These are phyloP conservation scores for Globisporangium orthogonon DNA, from an alignment of 352 stramenopile genomes.

Conservation along the genomic window DNA sequence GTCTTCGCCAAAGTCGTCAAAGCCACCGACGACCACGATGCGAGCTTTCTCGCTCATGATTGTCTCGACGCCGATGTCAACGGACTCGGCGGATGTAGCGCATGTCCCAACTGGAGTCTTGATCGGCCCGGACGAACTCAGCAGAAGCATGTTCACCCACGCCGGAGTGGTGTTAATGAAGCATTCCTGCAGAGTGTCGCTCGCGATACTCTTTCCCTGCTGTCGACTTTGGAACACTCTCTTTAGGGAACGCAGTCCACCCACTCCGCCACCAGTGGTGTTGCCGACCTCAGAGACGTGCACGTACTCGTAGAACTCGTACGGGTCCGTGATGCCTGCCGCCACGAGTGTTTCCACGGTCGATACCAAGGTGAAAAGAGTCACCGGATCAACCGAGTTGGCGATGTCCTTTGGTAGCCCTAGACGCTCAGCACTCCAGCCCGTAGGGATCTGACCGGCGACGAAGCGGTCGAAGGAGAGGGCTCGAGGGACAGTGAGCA, in stretches of 20 bases:
- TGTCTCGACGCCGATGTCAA: conserved; percentile 85
- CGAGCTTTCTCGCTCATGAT: conserved; percentile 86
- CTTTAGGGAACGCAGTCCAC: conserved; percentile 72
- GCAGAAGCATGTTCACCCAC: conserved; percentile 88
- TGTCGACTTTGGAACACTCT: conserved; percentile 71
- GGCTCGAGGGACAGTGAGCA: conserved; percentile 77
- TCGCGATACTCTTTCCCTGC: conserved; percentile 64
- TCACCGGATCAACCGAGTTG: conserved; percentile 72
- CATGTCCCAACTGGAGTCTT: conserved; percentile 86
- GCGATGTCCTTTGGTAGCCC: conserved; percentile 79
- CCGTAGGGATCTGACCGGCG: conserved; percentile 83
- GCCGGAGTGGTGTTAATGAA: conserved; percentile 89
- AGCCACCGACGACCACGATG: conserved; percentile 79
- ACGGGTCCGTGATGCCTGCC: conserved; percentile 80
- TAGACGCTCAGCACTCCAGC: conserved; percentile 78
- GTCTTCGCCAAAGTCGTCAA: conserved; percentile 86
- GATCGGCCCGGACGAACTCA: conserved; percentile 84
- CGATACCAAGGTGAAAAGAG: conserved; percentile 64
- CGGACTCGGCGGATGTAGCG: conserved; percentile 79
- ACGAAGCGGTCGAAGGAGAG: conserved; percentile 83
- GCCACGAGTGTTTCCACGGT: conserved; percentile 81
- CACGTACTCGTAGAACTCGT: conserved; percentile 90
- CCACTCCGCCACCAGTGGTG: conserved; percentile 78
- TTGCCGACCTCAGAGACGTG: conserved; percentile 87
- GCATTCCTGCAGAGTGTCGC: conserved; percentile 73